phyloP scores from a whole-genome alignment of 768 basidiomycete genomes.

The Amanita brunnescens region DNA sequence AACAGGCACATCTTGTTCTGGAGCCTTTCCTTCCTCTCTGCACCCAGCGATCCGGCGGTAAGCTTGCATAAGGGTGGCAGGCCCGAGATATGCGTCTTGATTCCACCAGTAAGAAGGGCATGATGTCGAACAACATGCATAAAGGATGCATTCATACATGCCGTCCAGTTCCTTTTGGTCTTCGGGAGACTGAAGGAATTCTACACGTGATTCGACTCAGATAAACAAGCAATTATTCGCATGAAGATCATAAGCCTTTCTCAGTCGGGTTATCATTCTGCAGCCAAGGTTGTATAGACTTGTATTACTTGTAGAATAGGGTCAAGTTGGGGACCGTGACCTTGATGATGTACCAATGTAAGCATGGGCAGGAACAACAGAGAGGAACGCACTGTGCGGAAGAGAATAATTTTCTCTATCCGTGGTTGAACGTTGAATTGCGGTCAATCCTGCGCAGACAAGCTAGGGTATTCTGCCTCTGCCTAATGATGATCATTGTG shows the following conservation, averaged over 20 bases:
- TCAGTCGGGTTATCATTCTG: constrained; percentile 89
- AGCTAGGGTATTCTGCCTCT: constrained; percentile 96
- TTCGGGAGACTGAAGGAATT: constrained; percentile 84
- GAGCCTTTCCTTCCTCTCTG: constrained; percentile 81
- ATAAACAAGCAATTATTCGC: too few relatives aligned
- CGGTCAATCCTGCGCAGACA: constrained; percentile 95
- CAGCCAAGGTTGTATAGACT: constrained; percentile 95
- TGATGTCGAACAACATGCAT: constrained; percentile 95
- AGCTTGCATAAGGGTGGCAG: constrained; percentile 93
- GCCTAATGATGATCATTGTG: constrained; percentile 98
- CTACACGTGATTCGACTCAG: constrained; percentile 18
- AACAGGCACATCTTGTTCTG: constrained; percentile 97
- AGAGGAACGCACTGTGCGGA: constrained; percentile 71
- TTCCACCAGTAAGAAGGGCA: constrained; percentile 99
- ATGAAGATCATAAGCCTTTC: constrained; percentile 28
- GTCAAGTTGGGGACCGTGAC: constrained; percentile 92
- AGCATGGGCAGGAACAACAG: neutral
- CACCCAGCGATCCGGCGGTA: constrained; percentile 95
- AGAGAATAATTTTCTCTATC: constrained; percentile 92
- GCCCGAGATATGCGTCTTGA: constrained; percentile 96
- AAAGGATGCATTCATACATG: constrained; percentile 96
- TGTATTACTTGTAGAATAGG: constrained; percentile 99
- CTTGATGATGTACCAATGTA: constrained; percentile 79
- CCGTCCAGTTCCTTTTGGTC: constrained; percentile 95
- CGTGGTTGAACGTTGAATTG: constrained; percentile 46